Base-by-base conservation (phyloP, 129 eudicot genomes). In the Silybum marianum region DNA sequence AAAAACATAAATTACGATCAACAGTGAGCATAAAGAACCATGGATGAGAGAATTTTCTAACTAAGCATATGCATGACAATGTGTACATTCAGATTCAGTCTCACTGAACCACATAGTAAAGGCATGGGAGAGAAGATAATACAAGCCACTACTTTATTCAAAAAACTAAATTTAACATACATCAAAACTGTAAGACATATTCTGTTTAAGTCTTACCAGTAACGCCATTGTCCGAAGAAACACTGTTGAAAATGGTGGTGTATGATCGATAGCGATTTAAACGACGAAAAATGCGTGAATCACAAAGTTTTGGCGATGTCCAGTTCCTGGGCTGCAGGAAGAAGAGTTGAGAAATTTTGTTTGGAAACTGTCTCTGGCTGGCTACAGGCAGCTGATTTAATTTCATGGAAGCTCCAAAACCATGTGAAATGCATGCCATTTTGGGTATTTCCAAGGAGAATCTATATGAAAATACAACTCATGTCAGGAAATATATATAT, bases 401-500 rank as follows among this genome's bases (percentile, higher is more conserved):
- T 58, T 76, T 85, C 62, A 76, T 75, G 54, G 85, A 76, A 73
- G 73, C 73, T 73, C 83, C 81, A 36, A 78, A 42, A 65, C 9
- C 58, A 76, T 82, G 83, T 30, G 89, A 86, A 78, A 78, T 73
- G 78, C 84, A 78, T 42, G 84, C 89, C 89, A 86, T 86, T n/a
- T 19, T 39, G 58, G 3, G 74, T 73, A 36, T 72, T 34, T 78
- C 25, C 10, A 0, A 14, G 48, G 74, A 68, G 70, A 77, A 81
- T 68, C 86, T 83, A 30, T 14, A 58, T 26, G 66, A 65, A 65
- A 60, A 58, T 19, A 58, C 0, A 18, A 54, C 65, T 54, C 65
- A 6, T 9, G 28, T 24, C 14, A 77, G 39, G 39, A 60, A 60
- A 39, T 26, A 21, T 26, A 26, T 26, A 26, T 26, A 26, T 26